Percentiles rank a stretch among this genome's conserved stretches.
These are phyloP conservation scores for Dendrobium catenatum DNA, from an alignment of 106 monocot genomes.

Conservation along the genomic window DNA sequence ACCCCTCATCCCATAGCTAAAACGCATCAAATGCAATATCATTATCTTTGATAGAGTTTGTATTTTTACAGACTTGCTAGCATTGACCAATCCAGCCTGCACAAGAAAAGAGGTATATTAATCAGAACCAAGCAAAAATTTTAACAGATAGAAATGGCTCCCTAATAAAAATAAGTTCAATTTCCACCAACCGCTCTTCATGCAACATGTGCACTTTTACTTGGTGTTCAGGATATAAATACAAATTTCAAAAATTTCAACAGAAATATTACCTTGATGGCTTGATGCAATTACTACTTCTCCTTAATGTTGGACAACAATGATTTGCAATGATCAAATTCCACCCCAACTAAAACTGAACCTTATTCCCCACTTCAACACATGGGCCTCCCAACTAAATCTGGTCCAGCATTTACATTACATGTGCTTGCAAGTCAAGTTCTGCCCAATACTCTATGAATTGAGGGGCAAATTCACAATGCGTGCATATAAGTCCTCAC, in stretches of 20 bases:
- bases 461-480: no score
- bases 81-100: slow-evolving; percentile 68
- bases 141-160: not conserved
- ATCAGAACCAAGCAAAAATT: not conserved
- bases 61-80: slow-evolving; percentile 87
- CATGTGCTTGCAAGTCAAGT: no score
- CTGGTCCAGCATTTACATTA: no score
- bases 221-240: not conserved
- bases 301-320: no score
- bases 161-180: not conserved
- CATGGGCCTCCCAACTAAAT: no score
- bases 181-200: not conserved
- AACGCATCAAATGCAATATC: slow-evolving; percentile 94
- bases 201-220: not conserved
- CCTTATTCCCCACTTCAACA: no score
- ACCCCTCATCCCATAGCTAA: slow-evolving; percentile 84
- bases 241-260: not conserved
- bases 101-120: not conserved
- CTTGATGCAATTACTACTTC: not conserved
- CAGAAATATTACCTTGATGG: not conserved
- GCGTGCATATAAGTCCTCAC: no score
- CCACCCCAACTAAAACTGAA: no score
- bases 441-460: no score
- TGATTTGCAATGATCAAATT: no score
- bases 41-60: slow-evolving; percentile 74